Conservation (phyloP, 2,329 filamentous ascomycete genomes). For the Colletotrichum echinochloae region DNA sequence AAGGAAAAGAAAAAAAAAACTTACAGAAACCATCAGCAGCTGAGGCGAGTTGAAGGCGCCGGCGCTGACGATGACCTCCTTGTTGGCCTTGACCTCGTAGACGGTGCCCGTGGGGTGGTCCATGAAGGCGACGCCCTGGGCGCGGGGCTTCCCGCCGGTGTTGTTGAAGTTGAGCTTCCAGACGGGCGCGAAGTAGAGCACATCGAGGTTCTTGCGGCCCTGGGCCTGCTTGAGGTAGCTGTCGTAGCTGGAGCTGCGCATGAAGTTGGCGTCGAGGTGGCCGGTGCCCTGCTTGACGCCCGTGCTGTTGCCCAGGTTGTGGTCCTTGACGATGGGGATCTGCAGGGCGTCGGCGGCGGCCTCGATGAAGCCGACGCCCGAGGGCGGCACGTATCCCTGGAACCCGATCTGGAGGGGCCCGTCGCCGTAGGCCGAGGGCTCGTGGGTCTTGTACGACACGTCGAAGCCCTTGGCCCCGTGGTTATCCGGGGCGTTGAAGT, state of each 20-base stretch:
- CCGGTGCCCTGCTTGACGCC: conserved; percentile 47
- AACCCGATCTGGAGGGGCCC: conserved; percentile 45
- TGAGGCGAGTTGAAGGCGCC: conserved; percentile 41
- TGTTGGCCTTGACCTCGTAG: conserved; percentile 38
- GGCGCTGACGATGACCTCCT: conserved; percentile 39
- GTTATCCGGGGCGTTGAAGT: conserved; percentile 44
- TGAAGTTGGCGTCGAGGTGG: conserved; percentile 42
- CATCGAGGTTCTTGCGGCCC: conserved; percentile 43
- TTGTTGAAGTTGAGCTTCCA: conserved; percentile 41
- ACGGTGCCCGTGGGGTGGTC: conserved; percentile 43
- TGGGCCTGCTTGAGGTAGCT: conserved; percentile 43
- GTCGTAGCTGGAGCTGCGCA: conserved; percentile 46
- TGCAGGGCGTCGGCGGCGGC: conserved; percentile 42
- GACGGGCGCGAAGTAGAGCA: conserved; percentile 44
- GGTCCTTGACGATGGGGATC: conserved; percentile 45
- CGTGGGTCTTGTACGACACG: conserved; percentile 45
- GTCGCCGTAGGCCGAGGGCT: conserved; percentile 44
- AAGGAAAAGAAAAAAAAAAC: too few relatives aligned
- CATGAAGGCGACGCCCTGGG: conserved; percentile 44
- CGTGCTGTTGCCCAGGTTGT: conserved; percentile 45
- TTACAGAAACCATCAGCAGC: conserved; percentile 41
- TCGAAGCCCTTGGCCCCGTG: conserved; percentile 44
- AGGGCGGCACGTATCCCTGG: conserved; percentile 47
- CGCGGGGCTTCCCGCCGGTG: conserved; percentile 39
- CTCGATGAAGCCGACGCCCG: conserved; percentile 46